phyloP scores from a whole-genome alignment of 2,329 filamentous ascomycete genomes.

The Macrophomina tecta region DNA sequence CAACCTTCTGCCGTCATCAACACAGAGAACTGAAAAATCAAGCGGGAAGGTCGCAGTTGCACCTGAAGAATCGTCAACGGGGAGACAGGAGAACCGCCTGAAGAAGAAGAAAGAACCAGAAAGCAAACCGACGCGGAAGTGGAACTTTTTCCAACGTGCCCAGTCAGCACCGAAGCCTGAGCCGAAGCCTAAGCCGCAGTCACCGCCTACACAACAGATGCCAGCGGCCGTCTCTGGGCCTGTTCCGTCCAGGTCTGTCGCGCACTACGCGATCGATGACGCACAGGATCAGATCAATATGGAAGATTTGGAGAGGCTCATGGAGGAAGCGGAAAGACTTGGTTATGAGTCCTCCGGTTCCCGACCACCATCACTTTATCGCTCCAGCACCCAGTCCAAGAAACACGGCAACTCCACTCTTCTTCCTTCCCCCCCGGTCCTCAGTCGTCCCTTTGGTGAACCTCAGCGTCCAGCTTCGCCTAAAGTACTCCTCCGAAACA shows the following conservation, averaged over 20 bases:
- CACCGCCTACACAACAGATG: slow-evolving; percentile 42
- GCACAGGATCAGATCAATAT: slow-evolving; percentile 51
- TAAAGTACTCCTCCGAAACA: slow-evolving; percentile 35
- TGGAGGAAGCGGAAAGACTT: slow-evolving; percentile 48
- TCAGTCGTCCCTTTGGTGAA: slow-evolving; percentile 40
- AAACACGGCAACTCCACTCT: slow-evolving; percentile 42
- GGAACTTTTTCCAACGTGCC: slow-evolving; percentile 65
- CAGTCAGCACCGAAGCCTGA: slow-evolving; percentile 45
- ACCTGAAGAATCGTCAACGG: neutral
- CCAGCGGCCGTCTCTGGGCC: slow-evolving; percentile 36
- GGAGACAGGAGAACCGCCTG: slow-evolving; percentile 28
- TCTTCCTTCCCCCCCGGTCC: slow-evolving; percentile 37
- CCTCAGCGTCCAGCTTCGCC: slow-evolving; percentile 43
- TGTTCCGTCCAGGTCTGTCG: slow-evolving; percentile 51
- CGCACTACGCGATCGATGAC: slow-evolving; percentile 66
- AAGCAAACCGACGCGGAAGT: slow-evolving; percentile 52
- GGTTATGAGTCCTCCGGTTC: slow-evolving; percentile 24
- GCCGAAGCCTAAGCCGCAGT: slow-evolving; percentile 39
- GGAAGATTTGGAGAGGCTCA: slow-evolving; percentile 54
- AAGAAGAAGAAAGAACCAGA: slow-evolving; percentile 32
- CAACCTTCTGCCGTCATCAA: neutral
- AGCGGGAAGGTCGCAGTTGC: neutral
- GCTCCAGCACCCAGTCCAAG: slow-evolving; percentile 9
- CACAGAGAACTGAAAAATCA: neutral
- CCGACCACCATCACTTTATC: slow-evolving; percentile 15